Base-by-base conservation (phyloP, 495 filamentous ascomycete species). In the Usnea hakonensis region DNA sequence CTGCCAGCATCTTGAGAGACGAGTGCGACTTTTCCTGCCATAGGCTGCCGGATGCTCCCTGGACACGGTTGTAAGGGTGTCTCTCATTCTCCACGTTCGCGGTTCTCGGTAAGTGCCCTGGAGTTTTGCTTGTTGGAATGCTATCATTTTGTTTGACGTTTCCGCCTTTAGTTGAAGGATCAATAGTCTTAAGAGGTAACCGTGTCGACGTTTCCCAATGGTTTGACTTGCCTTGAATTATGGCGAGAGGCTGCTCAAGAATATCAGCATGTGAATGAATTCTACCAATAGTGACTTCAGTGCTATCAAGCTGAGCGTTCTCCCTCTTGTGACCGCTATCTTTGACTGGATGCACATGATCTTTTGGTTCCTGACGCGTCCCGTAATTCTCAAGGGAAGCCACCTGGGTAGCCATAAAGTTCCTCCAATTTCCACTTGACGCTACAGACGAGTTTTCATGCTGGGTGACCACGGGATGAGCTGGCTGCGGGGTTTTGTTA, bases 261-360 rank as follows among this genome's bases (percentile, higher is more conserved):
- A 48, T 9, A 46, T 35, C 28, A 17, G 5, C 55, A 10, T 43
- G 44, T 11, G 46, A 17, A 9, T 60, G 66, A 17, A 52, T 37
- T 35, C 26, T 52, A 54, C 58, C 67, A 55, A 62, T 58, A 14
- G 41, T 55, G 8, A 58, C 50, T 28, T 67, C 61, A 14, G 58
- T 50, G 40, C 43, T 55, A 32, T 67, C 37, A 48, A 68, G 41
- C 52, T 68, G 64, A 23, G 68, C 63, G 17, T 61, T 43, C 46
- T 70, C 68, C 56, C 61, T 66, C 40, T 30, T 68, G 58, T 68
- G 66, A 28, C 63, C 57, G 38, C 35, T 48, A 36, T 61, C 55
- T 52, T 37, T 61, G 6, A 55, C 32, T 19, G 58, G 21, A 37
- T 50, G 40, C 17, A 44, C 55, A 32, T 61, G 30, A 33, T 44